Evolutionary conservation across 2,329 filamentous ascomycete genomes (phyloP).

Genomic region (Penicillium paneum): DNA sequence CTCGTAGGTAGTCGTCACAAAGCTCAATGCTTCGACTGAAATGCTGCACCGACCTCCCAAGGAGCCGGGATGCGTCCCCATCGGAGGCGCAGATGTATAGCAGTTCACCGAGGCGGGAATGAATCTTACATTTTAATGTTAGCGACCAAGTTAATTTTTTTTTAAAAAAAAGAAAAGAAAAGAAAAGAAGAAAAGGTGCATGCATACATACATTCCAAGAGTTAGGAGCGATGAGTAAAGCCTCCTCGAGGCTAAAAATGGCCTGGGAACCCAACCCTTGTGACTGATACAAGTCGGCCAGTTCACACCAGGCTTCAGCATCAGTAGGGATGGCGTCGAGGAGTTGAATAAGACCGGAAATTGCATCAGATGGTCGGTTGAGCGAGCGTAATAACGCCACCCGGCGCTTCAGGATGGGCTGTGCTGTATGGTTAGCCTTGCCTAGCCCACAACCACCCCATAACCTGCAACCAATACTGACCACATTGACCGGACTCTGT

Average conservation of each 20-base stretch:
- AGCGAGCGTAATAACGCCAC: constrained; percentile 75
- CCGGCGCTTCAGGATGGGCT: constrained; percentile 82
- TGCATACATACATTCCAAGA: constrained; percentile 78
- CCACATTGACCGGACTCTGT: constrained; percentile 75
- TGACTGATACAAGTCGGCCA: constrained; percentile 78
- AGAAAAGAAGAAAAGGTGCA: background rate
- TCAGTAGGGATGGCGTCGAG: constrained; percentile 85
- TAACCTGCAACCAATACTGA: constrained; percentile 45
- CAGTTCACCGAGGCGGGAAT: constrained; percentile 81
- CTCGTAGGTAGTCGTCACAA: constrained; percentile 86
- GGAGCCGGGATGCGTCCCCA: constrained; percentile 45
- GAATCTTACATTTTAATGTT: constrained; percentile 56
- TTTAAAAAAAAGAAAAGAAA: too few relatives aligned
- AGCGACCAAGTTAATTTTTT: constrained; percentile 1
- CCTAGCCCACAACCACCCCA: background rate
- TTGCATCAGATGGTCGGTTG: constrained; percentile 68
- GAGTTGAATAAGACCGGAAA: constrained; percentile 68
- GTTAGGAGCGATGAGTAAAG: constrained; percentile 79
- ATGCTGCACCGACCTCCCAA: constrained; percentile 73
- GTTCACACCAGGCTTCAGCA: constrained; percentile 87
- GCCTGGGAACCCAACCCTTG: constrained; percentile 79
- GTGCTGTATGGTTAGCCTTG: constrained; percentile 29
- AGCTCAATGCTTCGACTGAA: constrained; percentile 91
- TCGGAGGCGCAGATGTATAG: constrained; percentile 62
- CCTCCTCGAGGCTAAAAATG: constrained; percentile 85